Evolutionary conservation across 768 basidiomycete species (phyloP), one percentile per base, ranked within the genome.

Genomic region (Coprinopsis cinerea): DNA sequence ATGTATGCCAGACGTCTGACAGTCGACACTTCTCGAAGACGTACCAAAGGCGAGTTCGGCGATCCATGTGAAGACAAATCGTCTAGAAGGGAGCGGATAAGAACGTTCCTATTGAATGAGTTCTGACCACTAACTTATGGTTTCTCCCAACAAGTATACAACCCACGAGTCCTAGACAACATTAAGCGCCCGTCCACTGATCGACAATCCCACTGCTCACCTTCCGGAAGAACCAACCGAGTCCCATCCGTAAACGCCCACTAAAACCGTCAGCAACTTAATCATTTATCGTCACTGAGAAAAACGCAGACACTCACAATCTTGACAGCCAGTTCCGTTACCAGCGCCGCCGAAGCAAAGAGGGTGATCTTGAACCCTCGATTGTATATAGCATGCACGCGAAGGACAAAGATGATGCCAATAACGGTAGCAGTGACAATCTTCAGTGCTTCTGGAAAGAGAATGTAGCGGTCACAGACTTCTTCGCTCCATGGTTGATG

Each of bases 241-340:
- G 60, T 65, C 11, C 67, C 68, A 55, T 64, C 64, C 0, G 64
- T 69, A 34, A 70, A 69, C 20, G 68, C 64, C 64, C 66, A 70
- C 68, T 70, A 28, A 4, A 22, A 9, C 44, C 15, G 47, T 30
- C 17, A 2, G 30, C 15, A 27, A 35, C n/a, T 10, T 23, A 54
- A 15, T 45, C 15, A 10, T 17, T n/a, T n/a, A n/a, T n/a, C n/a
- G n/a, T n/a, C n/a, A n/a, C n/a, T n/a, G n/a, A n/a, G n/a, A n/a
- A n/a, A n/a, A n/a, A n/a, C n/a, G n/a, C n/a, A 10, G 25, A 11
- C 9, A 57, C 64, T 26, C 46, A 71, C 69, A 27, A 68, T 68
- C 53, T 71, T 71, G 5, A 68, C 43, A 9, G 36, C 61, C 7
- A 69, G 28, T 53, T 68, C 65, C 2, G 40, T 46, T 0, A 54